phyloP scores from a whole-genome alignment of 177 flowering plant species.

The Tripterygium wilfordii region DNA sequence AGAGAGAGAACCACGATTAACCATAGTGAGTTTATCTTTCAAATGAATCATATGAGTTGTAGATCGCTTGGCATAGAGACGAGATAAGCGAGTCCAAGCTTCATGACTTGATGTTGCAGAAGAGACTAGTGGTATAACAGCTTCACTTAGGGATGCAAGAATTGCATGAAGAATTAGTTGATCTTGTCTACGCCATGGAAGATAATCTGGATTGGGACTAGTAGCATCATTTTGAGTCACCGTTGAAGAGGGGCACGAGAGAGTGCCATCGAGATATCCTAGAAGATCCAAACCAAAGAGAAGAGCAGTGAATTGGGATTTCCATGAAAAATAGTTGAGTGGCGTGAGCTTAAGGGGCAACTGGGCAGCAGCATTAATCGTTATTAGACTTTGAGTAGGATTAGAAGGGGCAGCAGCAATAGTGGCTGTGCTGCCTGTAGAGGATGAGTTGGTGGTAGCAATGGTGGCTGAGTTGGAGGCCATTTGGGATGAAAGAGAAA shows the following conservation, averaged over 20 bases:
- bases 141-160: neutral
- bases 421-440: too few relatives aligned
- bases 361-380: neutral
- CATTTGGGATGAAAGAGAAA: too few relatives aligned
- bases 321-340: neutral
- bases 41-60: too few relatives aligned
- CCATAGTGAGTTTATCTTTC: too few relatives aligned
- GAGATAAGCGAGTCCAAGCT: neutral
- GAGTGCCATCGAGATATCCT: neutral
- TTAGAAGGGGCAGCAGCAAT: too few relatives aligned
- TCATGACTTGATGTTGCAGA: neutral
- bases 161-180: slow-evolving; percentile 8
- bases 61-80: slow-evolving; percentile 1
- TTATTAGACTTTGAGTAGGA: neutral
- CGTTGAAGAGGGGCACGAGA: neutral
- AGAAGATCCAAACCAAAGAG: neutral
- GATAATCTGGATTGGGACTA: neutral
- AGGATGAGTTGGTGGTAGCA: too few relatives aligned
- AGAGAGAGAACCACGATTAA: too few relatives aligned
- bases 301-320: neutral
- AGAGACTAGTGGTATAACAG: neutral
- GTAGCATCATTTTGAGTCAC: neutral
- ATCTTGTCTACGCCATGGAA: slow-evolving; percentile 2
- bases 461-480: too few relatives aligned
- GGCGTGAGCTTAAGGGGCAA: neutral